phyloP scores from a whole-genome alignment of 305 asterid species.

The Salvia sclarea region DNA sequence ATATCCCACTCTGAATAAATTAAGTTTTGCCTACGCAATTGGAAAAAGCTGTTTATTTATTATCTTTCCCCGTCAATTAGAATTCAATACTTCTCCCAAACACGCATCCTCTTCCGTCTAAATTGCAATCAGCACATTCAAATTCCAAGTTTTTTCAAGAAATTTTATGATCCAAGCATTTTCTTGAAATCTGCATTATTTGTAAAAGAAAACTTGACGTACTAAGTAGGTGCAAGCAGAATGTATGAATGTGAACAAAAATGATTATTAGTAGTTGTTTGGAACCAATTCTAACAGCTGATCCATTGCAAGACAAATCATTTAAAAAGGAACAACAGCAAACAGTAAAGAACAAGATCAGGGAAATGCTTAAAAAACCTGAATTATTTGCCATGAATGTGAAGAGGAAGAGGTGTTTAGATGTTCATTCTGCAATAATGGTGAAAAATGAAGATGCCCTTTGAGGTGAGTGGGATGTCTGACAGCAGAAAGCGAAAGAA shows the following conservation, averaged over 20 bases:
- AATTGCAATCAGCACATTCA: neutral
- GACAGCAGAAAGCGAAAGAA: neutral
- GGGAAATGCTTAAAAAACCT: neutral
- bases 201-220: neutral
- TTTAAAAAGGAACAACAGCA: neutral
- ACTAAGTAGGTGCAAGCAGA: neutral
- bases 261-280: no score
- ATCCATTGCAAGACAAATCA: slow-evolving; percentile 9
- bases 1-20: neutral
- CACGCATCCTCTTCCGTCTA: neutral
- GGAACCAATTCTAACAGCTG: neutral
- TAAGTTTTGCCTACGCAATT: neutral
- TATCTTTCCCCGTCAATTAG: slow-evolving; percentile 7
- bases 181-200: slow-evolving; percentile 8
- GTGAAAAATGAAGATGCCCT: neutral
- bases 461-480: neutral
- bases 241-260: no score
- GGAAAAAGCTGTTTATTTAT: neutral
- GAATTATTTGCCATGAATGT: neutral
- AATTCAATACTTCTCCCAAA: neutral
- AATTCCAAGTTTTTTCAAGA: neutral
- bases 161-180: neutral
- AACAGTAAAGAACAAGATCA: neutral
- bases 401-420: neutral
- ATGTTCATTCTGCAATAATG: neutral